Evolutionary conservation across 225 moss, liverwort and hornwort species (phyloP), one percentile per base, ranked within the genome.

Genomic region (Takakia lepidozioides): DNA sequence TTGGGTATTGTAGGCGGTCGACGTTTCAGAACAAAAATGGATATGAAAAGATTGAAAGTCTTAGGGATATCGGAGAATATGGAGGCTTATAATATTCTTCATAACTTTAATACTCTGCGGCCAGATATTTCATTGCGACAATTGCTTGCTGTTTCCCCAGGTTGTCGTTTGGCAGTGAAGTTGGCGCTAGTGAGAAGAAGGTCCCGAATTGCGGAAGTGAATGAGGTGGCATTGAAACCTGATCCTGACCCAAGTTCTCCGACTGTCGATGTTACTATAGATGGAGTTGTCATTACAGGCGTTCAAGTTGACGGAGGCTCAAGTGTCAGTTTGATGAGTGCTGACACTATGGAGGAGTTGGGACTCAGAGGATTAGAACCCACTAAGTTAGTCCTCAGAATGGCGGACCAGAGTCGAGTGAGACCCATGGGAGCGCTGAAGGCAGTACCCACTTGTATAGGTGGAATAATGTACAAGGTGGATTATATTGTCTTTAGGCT

Each of bases 261-360:
- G 8, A 42, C 3, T 0, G 49, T 60, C 5, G 51, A 51, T 14
- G 51, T 43, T 0, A 13, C 9, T 0, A 60, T 60, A 10, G 42
- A 51, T 10, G 41, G 41, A 6, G 16, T 43, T 0, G 1, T 59
- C 0, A 22, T 59, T 2, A 0, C 11, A 1, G 51, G 32, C 0
- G 60, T 49, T 0, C 58, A 58, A 28, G 38, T 58, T 0, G 58
- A 58, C 38, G 58, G 48, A 1, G 58, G 58, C 1, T 48, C 27
- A 0, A 40, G 19, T 14, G 37, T 49, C 1, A 58, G 39, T 27
- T 16, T 49, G 3, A 60, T 49, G 59, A 60, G 4, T 1, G 16
- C 3, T 0, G 6, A 40, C 1, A 46, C 38, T 0, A 53, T 61
- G 20, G 25, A 61, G 2, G 0, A 2, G 0, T 15, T 61, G 0